A percentile compares a stretch with the other conserved stretches of the same genome.
These are phyloP conservation scores for Artemisia argyi DNA, from an alignment of 129 eudicot species.

Conservation along the genomic window DNA sequence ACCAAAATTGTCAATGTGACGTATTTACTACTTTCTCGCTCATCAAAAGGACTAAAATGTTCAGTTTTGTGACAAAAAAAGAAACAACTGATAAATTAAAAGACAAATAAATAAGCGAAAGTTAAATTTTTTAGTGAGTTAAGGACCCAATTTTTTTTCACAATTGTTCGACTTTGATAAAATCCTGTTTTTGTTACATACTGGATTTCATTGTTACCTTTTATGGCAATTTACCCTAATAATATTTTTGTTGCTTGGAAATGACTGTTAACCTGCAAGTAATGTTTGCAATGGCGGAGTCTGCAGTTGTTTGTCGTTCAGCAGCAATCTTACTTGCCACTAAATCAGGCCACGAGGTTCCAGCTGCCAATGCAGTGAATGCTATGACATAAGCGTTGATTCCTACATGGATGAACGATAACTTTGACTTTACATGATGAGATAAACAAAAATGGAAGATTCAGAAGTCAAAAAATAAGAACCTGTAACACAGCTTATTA, in stretches of 20 bases:
- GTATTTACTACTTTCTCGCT: no score
- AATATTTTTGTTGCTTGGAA: neutral
- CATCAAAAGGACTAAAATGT: no score
- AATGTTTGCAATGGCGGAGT: slow-evolving; percentile 96
- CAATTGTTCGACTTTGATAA: no score
- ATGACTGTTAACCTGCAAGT: slow-evolving; percentile 71
- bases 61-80: no score
- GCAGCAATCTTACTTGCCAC: slow-evolving; percentile 99
- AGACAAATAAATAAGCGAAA: no score
- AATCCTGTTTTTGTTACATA: no score
- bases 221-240: neutral
- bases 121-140: no score
- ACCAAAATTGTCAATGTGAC: neutral
- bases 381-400: slow-evolving; percentile 80
- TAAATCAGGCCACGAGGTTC: slow-evolving; percentile 97
- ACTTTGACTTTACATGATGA: slow-evolving; percentile 12
- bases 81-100: no score
- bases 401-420: slow-evolving; percentile 52
- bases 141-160: no score
- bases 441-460: slow-evolving; percentile 5
- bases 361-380: slow-evolving; percentile 89
- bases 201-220: no score
- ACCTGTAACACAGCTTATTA: slow-evolving; percentile 97
- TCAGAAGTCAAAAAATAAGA: neutral
- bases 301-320: slow-evolving; percentile 89